These are phyloP conservation scores for Mortierella sp. DNA, from an alignment of 371 early-diverging fungal genomes.

Conservation along the genomic window DNA sequence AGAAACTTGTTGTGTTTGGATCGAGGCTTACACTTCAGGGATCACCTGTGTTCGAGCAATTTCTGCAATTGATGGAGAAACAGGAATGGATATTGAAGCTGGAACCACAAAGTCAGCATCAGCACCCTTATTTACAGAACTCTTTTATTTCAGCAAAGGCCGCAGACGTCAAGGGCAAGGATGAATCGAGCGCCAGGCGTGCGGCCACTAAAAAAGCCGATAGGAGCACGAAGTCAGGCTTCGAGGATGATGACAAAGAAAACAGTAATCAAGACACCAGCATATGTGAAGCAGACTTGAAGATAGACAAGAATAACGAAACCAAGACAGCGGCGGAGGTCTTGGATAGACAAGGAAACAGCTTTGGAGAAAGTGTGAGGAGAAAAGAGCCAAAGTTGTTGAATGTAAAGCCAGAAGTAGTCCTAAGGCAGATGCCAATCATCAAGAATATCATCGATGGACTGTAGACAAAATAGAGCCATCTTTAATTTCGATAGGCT, in stretches of 20 bases:
- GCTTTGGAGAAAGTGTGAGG: neutral
- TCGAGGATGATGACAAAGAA: constrained; percentile 19
- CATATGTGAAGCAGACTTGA: neutral
- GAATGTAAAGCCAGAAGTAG: constrained; percentile 11
- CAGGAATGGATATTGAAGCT: constrained; percentile 63
- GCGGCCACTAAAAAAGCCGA: neutral
- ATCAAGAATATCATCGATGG: constrained; percentile 35
- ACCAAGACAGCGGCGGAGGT: neutral
- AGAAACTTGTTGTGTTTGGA: constrained; percentile 93
- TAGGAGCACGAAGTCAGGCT: neutral
- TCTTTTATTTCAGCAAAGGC: neutral
- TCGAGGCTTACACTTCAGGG: constrained; percentile 74
- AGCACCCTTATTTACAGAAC: constrained; percentile 18
- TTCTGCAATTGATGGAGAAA: constrained; percentile 65
- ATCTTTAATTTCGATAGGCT: too few relatives aligned
- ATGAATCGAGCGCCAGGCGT: neutral
- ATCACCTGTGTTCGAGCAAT: constrained; percentile 65
- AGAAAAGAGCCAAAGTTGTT: constrained; percentile 21
- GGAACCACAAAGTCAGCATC: constrained; percentile 20
- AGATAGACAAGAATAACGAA: neutral
- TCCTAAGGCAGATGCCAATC: constrained; percentile 29
- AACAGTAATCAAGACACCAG: neutral
- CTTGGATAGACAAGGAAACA: too few relatives aligned
- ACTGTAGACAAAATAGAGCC: constrained; percentile 8
- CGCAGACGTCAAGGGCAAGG: neutral